Conservation (phyloP, 2,329 filamentous ascomycete species). For the Alternaria sp. region DNA sequence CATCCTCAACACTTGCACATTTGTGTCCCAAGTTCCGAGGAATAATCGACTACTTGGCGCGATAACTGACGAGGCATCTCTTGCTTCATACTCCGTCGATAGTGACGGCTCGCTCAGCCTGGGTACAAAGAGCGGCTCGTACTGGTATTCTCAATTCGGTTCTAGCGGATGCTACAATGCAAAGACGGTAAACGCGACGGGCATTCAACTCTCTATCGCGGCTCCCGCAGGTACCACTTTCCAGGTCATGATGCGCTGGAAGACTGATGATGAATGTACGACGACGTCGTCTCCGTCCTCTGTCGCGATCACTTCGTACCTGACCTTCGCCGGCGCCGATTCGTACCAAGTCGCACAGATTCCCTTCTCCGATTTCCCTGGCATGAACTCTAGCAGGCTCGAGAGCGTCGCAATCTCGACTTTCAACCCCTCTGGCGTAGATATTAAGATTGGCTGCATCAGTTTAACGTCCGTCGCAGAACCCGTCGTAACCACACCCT, state of each 20-base stretch:
- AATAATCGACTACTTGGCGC: conserved; percentile 9
- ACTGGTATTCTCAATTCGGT: conserved; percentile 18
- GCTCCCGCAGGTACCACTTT: conserved; percentile 13
- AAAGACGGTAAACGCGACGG: conserved; percentile 12
- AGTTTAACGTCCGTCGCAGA: conserved; percentile 7
- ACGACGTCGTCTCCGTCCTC: conserved; percentile 7
- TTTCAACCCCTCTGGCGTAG: conserved; percentile 5
- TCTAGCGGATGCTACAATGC: conserved; percentile 13
- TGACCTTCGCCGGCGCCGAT: conserved; percentile 2
- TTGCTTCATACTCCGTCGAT: conserved; percentile 13
- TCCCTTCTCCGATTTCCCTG: conserved; percentile 16
- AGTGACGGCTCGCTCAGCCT: conserved; percentile 11
- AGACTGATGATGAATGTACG: conserved; percentile 9
- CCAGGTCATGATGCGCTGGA: conserved; percentile 15
- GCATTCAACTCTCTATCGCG: conserved; percentile 14
- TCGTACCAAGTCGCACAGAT: conserved; percentile 16
- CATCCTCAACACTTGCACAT: conserved; percentile 17
- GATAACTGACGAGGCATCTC: conserved; percentile 14
- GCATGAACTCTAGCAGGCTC: conserved; percentile 16
- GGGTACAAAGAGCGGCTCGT: background rate
- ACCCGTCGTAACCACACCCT: background rate
- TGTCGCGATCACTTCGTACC: conserved; percentile 10
- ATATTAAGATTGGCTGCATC: conserved; percentile 13
- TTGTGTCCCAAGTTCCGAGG: conserved; percentile 7
- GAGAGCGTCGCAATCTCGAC: conserved; percentile 14